Percentiles rank a stretch among this genome's conserved stretches.
phyloP scores from a whole-genome alignment of 2,329 filamentous ascomycete species.

The Paramyrothecium sp. region DNA sequence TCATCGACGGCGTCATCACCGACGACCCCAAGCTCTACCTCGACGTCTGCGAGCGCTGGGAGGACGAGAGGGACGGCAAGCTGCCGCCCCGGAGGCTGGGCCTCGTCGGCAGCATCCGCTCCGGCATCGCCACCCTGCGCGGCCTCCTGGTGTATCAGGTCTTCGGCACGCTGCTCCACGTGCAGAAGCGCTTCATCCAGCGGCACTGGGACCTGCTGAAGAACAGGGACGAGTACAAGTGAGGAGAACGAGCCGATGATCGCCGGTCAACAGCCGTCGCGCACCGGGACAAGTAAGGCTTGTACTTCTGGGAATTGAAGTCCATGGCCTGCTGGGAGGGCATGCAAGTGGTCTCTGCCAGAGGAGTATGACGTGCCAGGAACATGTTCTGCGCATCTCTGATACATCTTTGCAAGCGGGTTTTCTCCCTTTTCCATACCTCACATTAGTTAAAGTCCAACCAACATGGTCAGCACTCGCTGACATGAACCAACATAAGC shows the following conservation, averaged over 20 bases:
- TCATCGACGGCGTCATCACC: conserved; percentile 79
- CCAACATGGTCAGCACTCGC: no score
- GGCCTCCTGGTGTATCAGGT: conserved; percentile 16
- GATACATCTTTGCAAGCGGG: no score
- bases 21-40: conserved; percentile 73
- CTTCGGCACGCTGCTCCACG: conserved; percentile 18
- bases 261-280: no score
- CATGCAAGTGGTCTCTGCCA: no score
- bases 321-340: no score
- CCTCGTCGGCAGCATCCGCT: conserved; percentile 10
- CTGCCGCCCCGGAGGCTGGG: conserved; percentile 5
- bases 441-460: no score
- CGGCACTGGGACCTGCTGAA: conserved; percentile 25
- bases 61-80: conserved; percentile 30
- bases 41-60: conserved; percentile 50
- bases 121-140: conserved; percentile 13
- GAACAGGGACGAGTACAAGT: conserved; percentile 9
- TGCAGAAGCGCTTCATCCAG: conserved; percentile 19
- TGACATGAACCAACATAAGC: no score
- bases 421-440: no score
- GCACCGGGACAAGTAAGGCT: no score
- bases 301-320: no score
- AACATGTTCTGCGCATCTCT: no score
- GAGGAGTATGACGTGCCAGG: no score
- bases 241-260: background rate